Conservation (phyloP, 129 eudicot species). For the Pittosporum tobira region DNA sequence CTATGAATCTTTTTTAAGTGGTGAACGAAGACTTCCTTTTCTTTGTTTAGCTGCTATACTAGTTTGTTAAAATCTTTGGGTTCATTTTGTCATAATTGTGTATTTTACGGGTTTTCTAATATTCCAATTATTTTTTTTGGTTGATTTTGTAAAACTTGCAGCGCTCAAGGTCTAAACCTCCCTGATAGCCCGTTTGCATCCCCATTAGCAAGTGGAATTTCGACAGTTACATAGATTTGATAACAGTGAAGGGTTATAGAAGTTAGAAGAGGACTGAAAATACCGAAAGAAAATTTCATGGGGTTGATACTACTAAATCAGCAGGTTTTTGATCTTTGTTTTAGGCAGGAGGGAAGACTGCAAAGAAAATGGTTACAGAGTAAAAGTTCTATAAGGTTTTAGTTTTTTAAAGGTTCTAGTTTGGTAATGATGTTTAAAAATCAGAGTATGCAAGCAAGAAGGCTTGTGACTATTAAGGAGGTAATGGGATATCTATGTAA, state of each 20-base stretch:
- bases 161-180: conserved; percentile 52
- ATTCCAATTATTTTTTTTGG: not conserved
- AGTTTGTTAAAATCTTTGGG: too few species aligned
- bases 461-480: too few species aligned
- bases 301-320: conserved; percentile 16
- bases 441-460: conserved; percentile 8
- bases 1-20: too few species aligned
- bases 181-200: conserved; percentile 70
- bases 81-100: not conserved
- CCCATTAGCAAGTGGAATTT: conserved; percentile 39
- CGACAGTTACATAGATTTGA: conserved; percentile 38
- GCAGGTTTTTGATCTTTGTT: conserved; percentile 13
- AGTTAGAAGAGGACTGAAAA: conserved; percentile 19
- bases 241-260: conserved; percentile 33
- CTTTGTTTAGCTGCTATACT: too few species aligned
- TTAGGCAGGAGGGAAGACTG: conserved; percentile 10
- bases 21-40: too few species aligned
- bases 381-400: not conserved
- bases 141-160: conserved; percentile 17
- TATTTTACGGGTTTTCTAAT: not conserved
- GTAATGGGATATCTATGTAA: too few species aligned
- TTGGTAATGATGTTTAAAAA: conserved; percentile 1
- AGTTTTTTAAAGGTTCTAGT: conserved; percentile 4
- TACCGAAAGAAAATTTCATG: conserved; percentile 22
- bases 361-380: conserved; percentile 15